A percentile compares a stretch with the other conserved stretches of the same genome.
phyloP scores from a whole-genome alignment of 2,329 filamentous ascomycete genomes.

The Diatrype stigma region DNA sequence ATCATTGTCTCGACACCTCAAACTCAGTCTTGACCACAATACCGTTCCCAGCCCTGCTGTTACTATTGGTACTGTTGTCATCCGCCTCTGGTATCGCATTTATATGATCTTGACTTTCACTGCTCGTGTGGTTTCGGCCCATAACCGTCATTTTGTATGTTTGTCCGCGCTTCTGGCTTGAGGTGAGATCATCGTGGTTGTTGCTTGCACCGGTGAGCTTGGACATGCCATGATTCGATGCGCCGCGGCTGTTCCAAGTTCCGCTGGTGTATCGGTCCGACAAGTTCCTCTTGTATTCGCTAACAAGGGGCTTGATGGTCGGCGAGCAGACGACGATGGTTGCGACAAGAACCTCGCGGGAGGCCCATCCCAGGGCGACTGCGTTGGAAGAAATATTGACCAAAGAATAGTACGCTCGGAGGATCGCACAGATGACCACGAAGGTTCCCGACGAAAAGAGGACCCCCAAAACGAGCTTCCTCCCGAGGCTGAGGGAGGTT shows the following conservation, averaged over 20 bases:
- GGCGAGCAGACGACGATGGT: constrained; percentile 21
- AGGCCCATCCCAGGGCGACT: constrained; percentile 21
- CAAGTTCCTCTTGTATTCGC: not conserved
- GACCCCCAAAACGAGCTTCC: constrained; percentile 15
- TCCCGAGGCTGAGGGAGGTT: constrained; percentile 14
- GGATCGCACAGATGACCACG: constrained; percentile 22
- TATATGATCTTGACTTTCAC: not conserved
- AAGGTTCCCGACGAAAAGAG: constrained; percentile 25
- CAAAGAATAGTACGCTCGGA: constrained; percentile 24
- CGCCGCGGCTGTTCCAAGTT: not conserved
- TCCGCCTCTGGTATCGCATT: not conserved
- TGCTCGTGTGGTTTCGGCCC: not conserved
- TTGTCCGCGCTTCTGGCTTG: not conserved
- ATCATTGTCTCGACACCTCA: not conserved
- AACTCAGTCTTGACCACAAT: not conserved
- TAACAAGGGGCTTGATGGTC: constrained; percentile 22
- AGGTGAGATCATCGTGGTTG: not conserved
- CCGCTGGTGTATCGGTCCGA: not conserved
- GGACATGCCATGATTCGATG: not conserved
- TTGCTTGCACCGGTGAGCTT: not conserved
- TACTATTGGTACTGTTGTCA: not conserved
- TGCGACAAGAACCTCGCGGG: constrained; percentile 21
- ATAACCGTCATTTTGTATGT: not conserved
- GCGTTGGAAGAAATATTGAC: constrained; percentile 13
- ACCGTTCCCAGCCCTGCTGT: not conserved